Base-by-base conservation (phyloP, 306 rosid species). In the Carpinus viminea region DNA sequence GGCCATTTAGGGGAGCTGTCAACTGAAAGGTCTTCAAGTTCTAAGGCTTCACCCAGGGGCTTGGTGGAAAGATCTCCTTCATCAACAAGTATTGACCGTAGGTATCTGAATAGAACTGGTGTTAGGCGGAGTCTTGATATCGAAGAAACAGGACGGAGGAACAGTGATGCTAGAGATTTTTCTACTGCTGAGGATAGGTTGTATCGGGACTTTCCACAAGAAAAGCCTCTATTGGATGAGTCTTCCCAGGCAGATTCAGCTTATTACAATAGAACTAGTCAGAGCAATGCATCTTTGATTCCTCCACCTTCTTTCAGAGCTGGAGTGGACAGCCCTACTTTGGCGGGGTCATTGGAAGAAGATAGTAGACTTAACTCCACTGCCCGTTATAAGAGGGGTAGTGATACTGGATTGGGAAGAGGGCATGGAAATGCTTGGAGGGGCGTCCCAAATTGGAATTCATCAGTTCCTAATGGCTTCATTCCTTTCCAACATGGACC, bases 401-500 rank as follows among this genome's bases (percentile, higher is more conserved):
- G 64, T 78, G 99, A 93, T 75, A 89, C 92, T 72, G 91, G 89
- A 56, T 66, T 91, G 82, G 96, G 93, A 68, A 86, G 99, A 83
- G 86, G 83, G 60, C 99, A 89, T 81, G 91, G 91, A 61, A 94
- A 92, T 83, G 77, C 94, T 56, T 96, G 99, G 99, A 96, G 99
- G 86, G 97, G 92, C 70, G 88, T 89, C 72, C 96, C 97, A 68
- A 89, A 86, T 85, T 96, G 99, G 99, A 77, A 83, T 59, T 80
- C 96, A 36, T 93, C 97, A 0, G 86, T 91, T 48, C 93, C 96
- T 68, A 96, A 93, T 86, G 97, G 97, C 78, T 91, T 91, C 84
- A 90, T 90, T 79, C 99, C 96, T 78, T 96, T 93, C 88, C 98
- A 90, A 68, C 98, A 88, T 51, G 98, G 98, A 61, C 97, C 93